Percentiles rank a stretch among this genome's conserved stretches.
Conservation (phyloP, 2,329 filamentous ascomycete species). For the Metarhizium album region DNA sequence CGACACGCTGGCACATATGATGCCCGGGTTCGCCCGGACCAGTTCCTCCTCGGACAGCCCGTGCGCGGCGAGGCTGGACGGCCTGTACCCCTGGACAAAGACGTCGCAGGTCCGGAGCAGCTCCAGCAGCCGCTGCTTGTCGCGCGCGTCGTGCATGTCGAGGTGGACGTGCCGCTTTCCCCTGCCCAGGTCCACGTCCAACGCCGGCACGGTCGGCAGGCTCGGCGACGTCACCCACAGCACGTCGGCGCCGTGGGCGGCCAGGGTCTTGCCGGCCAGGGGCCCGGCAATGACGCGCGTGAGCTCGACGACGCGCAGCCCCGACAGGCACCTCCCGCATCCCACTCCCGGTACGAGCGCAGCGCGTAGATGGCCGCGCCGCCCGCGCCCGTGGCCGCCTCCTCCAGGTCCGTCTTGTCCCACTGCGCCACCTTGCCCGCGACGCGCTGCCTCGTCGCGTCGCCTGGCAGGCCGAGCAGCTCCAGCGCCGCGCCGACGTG, state of each 20-base stretch:
- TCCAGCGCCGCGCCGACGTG: constrained; percentile 32
- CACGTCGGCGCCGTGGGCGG: constrained; percentile 61
- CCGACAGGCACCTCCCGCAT: constrained; percentile 33
- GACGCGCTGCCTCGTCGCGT: constrained; percentile 19
- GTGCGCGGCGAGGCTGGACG: constrained; percentile 14
- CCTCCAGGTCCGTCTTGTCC: constrained; percentile 38
- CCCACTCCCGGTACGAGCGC: constrained; percentile 40
- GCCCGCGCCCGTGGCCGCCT: constrained; percentile 23
- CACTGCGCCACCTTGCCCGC: constrained; percentile 27
- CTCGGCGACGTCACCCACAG: constrained; percentile 56
- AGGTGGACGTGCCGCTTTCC: constrained; percentile 55
- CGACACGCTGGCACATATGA: constrained; percentile 41
- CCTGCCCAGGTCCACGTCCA: constrained; percentile 55
- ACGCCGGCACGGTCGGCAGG: constrained; percentile 53
- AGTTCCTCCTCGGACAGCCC: constrained; percentile 21
- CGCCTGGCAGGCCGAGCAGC: constrained; percentile 27
- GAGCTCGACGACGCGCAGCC: constrained; percentile 60
- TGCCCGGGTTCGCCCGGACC: constrained; percentile 25
- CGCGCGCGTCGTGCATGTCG: constrained; percentile 40
- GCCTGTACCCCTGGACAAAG: constrained; percentile 48
- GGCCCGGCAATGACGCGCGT: constrained; percentile 64
- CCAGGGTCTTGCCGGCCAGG: constrained; percentile 53
- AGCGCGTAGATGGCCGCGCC: constrained; percentile 37
- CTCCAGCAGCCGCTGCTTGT: constrained; percentile 40
- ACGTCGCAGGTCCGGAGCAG: constrained; percentile 51